A percentile compares a stretch with the other conserved stretches of the same genome.
These are phyloP conservation scores for Pseudonitzschia multistriata DNA, from an alignment of 108 stramenopile genomes.

Conservation along the genomic window DNA sequence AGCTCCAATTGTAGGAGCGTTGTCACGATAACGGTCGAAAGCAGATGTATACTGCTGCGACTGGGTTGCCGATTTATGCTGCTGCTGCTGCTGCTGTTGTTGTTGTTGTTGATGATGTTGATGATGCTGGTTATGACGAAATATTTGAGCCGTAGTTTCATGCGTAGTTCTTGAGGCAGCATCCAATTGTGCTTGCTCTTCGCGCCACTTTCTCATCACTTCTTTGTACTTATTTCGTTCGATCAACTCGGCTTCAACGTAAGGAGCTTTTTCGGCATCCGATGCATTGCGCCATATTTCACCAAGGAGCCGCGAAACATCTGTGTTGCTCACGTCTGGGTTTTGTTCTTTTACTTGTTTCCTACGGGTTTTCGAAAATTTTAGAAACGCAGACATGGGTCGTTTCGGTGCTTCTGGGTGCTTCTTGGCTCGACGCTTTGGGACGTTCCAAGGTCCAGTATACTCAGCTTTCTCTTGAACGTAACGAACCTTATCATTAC, in stretches of 20 bases:
- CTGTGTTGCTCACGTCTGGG: constrained; percentile 62
- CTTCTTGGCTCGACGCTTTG: constrained; percentile 61
- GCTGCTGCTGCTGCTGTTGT: constrained; percentile 7
- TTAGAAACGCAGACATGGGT: constrained; percentile 71
- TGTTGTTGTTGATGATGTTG: constrained; percentile 2
- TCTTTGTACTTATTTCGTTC: constrained; percentile 60
- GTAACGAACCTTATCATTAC: constrained; percentile 61
- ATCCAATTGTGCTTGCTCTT: constrained; percentile 41
- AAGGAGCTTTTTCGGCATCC: constrained; percentile 43
- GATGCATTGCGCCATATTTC: constrained; percentile 69
- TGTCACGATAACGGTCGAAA: constrained; percentile 5
- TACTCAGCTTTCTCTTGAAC: constrained; percentile 43
- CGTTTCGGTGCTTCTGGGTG: constrained; percentile 60
- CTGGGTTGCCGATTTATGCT: neutral
- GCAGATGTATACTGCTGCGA: constrained; percentile 9
- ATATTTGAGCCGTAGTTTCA: constrained; percentile 20
- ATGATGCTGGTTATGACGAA: constrained; percentile 18
- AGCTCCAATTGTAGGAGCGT: constrained; percentile 4
- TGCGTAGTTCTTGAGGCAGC: constrained; percentile 39
- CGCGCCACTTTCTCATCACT: constrained; percentile 43
- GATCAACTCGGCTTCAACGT: constrained; percentile 49
- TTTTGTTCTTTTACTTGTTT: constrained; percentile 49
- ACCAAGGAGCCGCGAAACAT: constrained; percentile 55
- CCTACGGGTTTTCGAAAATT: constrained; percentile 53
- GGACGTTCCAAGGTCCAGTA: constrained; percentile 45